phyloP scores from a whole-genome alignment of 2,329 filamentous ascomycete species.

The Didymella segeticola region DNA sequence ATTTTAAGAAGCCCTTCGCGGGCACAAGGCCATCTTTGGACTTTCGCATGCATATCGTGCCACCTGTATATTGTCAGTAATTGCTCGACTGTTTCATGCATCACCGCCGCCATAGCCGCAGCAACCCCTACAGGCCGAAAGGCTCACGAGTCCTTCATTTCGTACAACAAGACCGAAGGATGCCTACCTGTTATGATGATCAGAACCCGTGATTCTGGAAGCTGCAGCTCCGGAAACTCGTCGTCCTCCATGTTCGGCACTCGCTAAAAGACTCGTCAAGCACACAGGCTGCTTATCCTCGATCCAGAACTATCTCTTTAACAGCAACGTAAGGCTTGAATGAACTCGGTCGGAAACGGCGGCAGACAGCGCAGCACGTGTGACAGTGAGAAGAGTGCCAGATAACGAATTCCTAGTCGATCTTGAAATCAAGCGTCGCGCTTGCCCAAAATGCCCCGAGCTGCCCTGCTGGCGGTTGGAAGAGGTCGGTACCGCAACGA shows the following conservation, averaged over 20 bases:
- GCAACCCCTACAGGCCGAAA: too few species aligned
- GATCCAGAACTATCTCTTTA: conserved; percentile 15
- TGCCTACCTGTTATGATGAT: conserved; percentile 82
- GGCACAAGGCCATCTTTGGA: conserved; percentile 82
- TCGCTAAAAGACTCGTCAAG: background rate
- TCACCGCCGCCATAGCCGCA: background rate
- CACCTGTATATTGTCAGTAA: conserved; percentile 50
- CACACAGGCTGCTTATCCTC: background rate
- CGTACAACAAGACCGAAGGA: background rate
- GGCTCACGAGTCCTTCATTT: too few species aligned
- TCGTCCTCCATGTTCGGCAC: conserved; percentile 12
- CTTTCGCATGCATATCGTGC: conserved; percentile 89
- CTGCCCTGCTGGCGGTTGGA: background rate
- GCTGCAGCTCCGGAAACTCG: conserved; percentile 37
- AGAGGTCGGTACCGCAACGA: conserved; percentile 9
- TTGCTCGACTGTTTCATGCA: background rate
- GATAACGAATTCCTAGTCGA: conserved; percentile 1
- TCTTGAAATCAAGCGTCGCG: background rate
- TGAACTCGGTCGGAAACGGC: background rate
- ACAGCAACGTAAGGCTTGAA: background rate
- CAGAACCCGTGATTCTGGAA: conserved; percentile 79
- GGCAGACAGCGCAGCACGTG: background rate
- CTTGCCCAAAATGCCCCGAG: conserved; percentile 7
- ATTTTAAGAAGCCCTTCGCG: conserved; percentile 74
- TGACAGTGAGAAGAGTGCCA: conserved; percentile 9